phyloP scores from a whole-genome alignment of 83 land plant genomes.

The Diphasiastrum complanatum region DNA sequence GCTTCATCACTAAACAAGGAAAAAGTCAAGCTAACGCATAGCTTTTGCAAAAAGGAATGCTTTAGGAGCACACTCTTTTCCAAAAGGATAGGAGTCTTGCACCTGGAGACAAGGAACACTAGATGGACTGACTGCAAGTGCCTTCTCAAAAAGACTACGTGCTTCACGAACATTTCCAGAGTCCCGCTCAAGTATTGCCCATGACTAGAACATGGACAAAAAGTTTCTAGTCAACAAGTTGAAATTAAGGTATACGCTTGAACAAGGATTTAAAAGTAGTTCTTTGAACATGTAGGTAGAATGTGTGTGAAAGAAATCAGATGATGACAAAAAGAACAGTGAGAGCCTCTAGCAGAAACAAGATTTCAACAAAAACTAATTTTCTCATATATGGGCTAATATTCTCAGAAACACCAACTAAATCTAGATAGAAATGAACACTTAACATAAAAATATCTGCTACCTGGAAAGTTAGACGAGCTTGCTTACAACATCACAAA shows the following conservation, averaged over 20 bases:
- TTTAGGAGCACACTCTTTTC: not conserved
- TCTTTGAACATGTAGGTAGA: not conserved
- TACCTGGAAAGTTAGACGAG: no score
- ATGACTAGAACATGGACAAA: conserved; percentile 21
- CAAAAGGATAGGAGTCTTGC: not conserved
- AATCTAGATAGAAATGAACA: no score
- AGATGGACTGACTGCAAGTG: conserved; percentile 19
- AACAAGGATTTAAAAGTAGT: not conserved
- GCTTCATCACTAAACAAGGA: not conserved
- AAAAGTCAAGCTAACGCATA: not conserved
- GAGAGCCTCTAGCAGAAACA: no score
- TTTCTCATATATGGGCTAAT: no score
- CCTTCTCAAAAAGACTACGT: conserved; percentile 31
- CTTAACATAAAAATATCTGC: no score
- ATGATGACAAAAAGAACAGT: not conserved
- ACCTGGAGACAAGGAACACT: conserved; percentile 39
- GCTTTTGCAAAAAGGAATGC: not conserved
- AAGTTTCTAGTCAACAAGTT: not conserved
- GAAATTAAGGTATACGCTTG: not conserved
- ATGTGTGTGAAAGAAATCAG: not conserved
- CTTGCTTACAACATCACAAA: no score
- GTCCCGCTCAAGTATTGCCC: conserved; percentile 32
- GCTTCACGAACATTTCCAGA: conserved; percentile 32
- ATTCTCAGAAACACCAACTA: no score
- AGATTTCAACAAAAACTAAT: no score